Conservation (phyloP, 2,329 filamentous ascomycete genomes). For the Sodiomyces alkalinus region DNA sequence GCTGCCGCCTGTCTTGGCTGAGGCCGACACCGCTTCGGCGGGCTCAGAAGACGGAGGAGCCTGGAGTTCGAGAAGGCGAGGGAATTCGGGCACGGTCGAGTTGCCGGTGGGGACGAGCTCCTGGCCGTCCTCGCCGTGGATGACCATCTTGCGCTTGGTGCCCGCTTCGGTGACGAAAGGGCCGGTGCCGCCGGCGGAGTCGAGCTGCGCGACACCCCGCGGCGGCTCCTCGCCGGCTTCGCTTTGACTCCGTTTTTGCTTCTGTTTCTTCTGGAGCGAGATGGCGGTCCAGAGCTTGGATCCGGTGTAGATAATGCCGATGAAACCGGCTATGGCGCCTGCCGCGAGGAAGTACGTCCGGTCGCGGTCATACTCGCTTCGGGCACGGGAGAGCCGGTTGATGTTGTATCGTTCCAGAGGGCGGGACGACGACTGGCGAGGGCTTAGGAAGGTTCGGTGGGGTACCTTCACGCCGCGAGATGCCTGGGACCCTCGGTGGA, state of each 20-base stretch:
- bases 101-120: constrained; percentile 74
- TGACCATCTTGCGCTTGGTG: constrained; percentile 38
- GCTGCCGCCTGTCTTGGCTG: too few relatives aligned
- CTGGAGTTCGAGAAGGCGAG: constrained; percentile 52
- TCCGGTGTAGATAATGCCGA: constrained; percentile 34
- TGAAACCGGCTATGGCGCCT: constrained; percentile 32
- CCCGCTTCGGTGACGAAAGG: constrained; percentile 33
- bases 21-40: constrained; percentile 9
- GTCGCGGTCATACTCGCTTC: constrained; percentile 33
- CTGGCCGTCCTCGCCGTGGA: constrained; percentile 52
- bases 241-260: constrained; percentile 8
- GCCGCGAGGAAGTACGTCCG: constrained; percentile 35
- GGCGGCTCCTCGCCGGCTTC: constrained; percentile 10
- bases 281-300: constrained; percentile 33
- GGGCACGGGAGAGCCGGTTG: constrained; percentile 27
- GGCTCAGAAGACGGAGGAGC: constrained; percentile 16
- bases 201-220: constrained; percentile 15
- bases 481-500: constrained; percentile 9
- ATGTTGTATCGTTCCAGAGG: constrained; percentile 35
- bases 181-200: constrained; percentile 26
- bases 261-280: constrained; percentile 17
- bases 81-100: constrained; percentile 64
- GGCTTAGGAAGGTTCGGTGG: constrained; percentile 20
- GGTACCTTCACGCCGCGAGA: constrained; percentile 4
- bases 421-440: constrained; percentile 13